These are phyloP conservation scores for Phlyctochytrium arcticum DNA, from an alignment of 192 early-diverging fungal species.

Conservation along the genomic window DNA sequence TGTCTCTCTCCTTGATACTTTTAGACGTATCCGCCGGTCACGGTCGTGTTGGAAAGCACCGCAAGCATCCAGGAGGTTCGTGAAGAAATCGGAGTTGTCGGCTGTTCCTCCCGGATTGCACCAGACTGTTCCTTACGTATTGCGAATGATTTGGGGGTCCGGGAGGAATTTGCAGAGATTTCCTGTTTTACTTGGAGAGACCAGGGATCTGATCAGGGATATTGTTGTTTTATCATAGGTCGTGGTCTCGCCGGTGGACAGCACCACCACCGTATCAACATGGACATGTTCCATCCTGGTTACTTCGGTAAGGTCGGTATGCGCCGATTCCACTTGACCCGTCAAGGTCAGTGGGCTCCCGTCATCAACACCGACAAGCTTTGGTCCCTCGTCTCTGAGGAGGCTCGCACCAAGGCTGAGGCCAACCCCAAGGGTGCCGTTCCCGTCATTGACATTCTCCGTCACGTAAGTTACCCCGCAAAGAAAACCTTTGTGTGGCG, in stretches of 20 bases:
- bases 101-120: too few relatives aligned
- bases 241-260: constrained; percentile 99
- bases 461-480: constrained; percentile 36
- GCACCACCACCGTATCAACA: constrained; percentile 99
- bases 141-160: background rate
- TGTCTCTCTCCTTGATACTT: background rate
- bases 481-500: background rate
- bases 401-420: constrained; percentile 74
- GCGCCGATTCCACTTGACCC: constrained; percentile 97
- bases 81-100: too few relatives aligned
- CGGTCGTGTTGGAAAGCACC: constrained; percentile 99
- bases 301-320: constrained; percentile 99
- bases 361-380: constrained; percentile 92
- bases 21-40: constrained; percentile 97
- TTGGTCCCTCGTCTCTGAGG: constrained; percentile 85
- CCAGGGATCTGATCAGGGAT: too few relatives aligned
- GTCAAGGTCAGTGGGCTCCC: constrained; percentile 79
- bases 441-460: constrained; percentile 87
- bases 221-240: too few relatives aligned
- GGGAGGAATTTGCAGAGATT: background rate
- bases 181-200: too few relatives aligned
- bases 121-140: too few relatives aligned
- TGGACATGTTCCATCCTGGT: constrained; percentile 99
- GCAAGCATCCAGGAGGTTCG: constrained; percentile 97
- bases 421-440: constrained; percentile 79